These are phyloP conservation scores for Hansenula lynferdii DNA, from an alignment of 1,139 yeast species.

Conservation along the genomic window DNA sequence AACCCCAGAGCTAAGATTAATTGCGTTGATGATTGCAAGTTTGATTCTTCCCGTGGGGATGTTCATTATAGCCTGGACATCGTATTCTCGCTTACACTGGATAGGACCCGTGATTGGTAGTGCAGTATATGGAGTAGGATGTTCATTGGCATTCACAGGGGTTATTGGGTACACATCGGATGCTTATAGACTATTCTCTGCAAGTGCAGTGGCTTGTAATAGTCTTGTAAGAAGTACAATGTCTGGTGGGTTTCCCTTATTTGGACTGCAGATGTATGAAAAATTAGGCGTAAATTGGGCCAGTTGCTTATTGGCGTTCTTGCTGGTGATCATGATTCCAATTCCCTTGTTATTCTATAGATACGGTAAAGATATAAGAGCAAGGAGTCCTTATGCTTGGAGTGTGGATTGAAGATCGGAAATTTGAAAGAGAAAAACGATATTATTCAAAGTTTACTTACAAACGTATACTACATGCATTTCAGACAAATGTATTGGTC, in stretches of 20 bases:
- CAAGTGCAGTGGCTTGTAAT: constrained; percentile 80
- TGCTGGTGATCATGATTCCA: constrained; percentile 53
- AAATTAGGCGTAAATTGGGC: constrained; percentile 64
- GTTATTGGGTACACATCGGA: constrained; percentile 58
- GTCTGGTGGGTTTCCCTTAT: constrained; percentile 77
- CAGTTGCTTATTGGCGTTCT: constrained; percentile 47
- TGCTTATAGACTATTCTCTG: constrained; percentile 59
- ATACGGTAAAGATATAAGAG: constrained; percentile 54
- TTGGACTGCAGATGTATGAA: constrained; percentile 53
- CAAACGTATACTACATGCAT: no score
- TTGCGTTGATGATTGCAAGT: constrained; percentile 42
- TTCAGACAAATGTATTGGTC: no score
- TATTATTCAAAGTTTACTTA: no score
- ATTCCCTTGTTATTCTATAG: constrained; percentile 59
- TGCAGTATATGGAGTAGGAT: constrained; percentile 51
- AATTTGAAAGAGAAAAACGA: no score
- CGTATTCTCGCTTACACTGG: constrained; percentile 57
- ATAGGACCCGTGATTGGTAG: constrained; percentile 67
- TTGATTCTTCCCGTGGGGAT: constrained; percentile 56
- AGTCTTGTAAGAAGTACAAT: constrained; percentile 62
- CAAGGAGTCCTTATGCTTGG: constrained; percentile 43
- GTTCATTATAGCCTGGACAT: constrained; percentile 77
- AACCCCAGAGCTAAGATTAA: constrained; percentile 58
- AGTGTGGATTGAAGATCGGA: constrained; percentile 12
- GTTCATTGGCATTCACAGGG: constrained; percentile 52